Evolutionary conservation across 2,329 filamentous ascomycete genomes (phyloP).

Genomic region (Hypoxylon sp.): DNA sequence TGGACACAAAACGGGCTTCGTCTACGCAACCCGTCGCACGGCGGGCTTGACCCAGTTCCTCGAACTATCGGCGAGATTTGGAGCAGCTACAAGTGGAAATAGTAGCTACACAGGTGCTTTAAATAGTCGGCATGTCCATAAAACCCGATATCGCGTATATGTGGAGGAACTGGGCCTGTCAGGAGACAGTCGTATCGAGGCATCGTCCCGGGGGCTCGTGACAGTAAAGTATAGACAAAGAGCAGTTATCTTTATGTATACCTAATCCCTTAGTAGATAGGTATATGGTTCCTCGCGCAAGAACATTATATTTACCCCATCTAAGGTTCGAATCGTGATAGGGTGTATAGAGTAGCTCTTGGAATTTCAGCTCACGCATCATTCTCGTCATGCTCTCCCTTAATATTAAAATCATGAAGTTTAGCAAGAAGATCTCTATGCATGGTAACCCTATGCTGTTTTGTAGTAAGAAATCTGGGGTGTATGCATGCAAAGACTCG

Average conservation of each 20-base stretch:
- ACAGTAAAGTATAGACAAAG: no score
- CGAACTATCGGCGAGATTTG: neutral
- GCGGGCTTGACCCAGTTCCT: neutral
- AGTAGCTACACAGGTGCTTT: neutral
- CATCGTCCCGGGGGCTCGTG: no score
- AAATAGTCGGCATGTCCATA: neutral
- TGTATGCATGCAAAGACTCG: neutral
- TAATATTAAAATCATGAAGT: conserved; percentile 1
- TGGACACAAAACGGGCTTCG: no score
- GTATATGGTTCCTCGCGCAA: no score
- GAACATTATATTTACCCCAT: no score
- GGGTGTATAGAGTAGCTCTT: neutral
- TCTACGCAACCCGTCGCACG: neutral
- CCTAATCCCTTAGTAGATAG: no score
- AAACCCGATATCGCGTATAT: neutral
- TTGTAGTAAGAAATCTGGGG: neutral
- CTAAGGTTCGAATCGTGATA: no score
- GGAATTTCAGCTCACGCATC: neutral
- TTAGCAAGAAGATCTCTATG: neutral
- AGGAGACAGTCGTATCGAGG: no score
- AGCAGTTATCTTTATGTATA: no score
- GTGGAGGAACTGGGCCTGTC: neutral
- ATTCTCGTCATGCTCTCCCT: neutral
- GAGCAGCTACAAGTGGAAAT: neutral
- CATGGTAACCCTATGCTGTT: neutral